A percentile compares a stretch with the other conserved stretches of the same genome.
phyloP scores from a whole-genome alignment of 371 early-diverging fungal species.

The Batkoa obscura region DNA sequence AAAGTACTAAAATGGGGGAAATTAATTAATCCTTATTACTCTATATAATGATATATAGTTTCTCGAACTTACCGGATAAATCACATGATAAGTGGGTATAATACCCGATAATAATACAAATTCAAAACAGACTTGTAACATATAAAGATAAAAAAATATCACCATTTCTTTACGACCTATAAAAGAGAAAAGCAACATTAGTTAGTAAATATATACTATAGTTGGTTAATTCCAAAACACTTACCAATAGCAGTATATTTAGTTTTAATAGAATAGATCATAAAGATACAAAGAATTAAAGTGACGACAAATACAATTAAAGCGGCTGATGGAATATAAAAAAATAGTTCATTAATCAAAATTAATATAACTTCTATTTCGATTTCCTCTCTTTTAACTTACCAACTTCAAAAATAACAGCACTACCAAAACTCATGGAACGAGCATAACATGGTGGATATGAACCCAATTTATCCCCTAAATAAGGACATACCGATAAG shows the following conservation, averaged over 20 bases:
- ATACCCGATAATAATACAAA: conserved; percentile 71
- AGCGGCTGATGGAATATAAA: conserved; percentile 26
- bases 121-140: conserved; percentile 59
- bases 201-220: not conserved
- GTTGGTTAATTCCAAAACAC: conserved; percentile 9
- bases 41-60: no score
- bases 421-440: not conserved
- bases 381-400: not conserved
- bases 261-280: conserved; percentile 86
- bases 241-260: conserved; percentile 94
- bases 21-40: not conserved
- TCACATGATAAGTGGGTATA: conserved; percentile 55
- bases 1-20: conserved; percentile 40
- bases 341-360: not conserved
- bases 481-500: conserved; percentile 2
- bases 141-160: conserved; percentile 89
- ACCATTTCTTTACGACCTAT: conserved; percentile 87
- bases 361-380: no score
- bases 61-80: conserved; percentile 50
- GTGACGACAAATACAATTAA: conserved; percentile 77
- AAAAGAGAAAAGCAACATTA: no score
- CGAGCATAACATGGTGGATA: conserved; percentile 1
- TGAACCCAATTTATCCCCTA: not conserved
- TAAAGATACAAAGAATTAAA: conserved; percentile 81
- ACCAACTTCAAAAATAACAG: conserved; percentile 1